Conservation (phyloP, 208 protist species). For the Polymyxa betae region DNA sequence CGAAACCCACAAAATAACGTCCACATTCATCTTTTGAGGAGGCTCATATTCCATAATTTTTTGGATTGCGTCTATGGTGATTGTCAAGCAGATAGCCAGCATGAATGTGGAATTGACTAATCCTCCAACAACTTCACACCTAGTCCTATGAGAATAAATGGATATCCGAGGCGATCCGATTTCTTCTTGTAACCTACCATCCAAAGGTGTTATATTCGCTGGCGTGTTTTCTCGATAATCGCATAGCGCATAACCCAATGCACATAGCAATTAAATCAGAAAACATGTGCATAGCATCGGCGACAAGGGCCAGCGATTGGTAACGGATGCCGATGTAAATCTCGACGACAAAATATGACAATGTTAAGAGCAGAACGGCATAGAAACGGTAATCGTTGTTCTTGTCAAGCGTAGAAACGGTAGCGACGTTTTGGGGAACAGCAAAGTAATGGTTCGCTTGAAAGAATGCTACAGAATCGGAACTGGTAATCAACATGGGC, state of each 20-base stretch:
- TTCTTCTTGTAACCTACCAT: not conserved
- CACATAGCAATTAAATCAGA: slow-evolving; percentile 11
- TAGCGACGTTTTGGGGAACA: not conserved
- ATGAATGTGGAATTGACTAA: slow-evolving; percentile 45
- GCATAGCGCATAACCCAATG: not conserved
- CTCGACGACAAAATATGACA: slow-evolving; percentile 18
- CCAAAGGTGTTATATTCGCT: not conserved
- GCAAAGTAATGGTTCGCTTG: not conserved
- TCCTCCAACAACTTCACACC: slow-evolving; percentile 33
- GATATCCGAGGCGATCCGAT: not conserved
- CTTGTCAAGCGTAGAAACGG: not conserved
- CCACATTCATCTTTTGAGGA: not conserved
- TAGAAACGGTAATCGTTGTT: slow-evolving; percentile 1
- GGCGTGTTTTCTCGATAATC: not conserved
- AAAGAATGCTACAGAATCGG: not conserved
- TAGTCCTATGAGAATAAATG: not conserved
- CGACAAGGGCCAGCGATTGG: not conserved
- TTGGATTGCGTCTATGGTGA: slow-evolving; percentile 13
- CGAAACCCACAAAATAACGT: slow-evolving; percentile 22
- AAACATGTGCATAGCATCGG: slow-evolving; percentile 28
- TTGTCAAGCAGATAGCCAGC: slow-evolving; percentile 14
- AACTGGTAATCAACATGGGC: not conserved
- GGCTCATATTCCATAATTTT: not conserved
- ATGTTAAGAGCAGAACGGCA: not conserved
- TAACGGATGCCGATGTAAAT: not conserved